Conservation (phyloP, 352 stramenopile species). For the Peronospora destructor region DNA sequence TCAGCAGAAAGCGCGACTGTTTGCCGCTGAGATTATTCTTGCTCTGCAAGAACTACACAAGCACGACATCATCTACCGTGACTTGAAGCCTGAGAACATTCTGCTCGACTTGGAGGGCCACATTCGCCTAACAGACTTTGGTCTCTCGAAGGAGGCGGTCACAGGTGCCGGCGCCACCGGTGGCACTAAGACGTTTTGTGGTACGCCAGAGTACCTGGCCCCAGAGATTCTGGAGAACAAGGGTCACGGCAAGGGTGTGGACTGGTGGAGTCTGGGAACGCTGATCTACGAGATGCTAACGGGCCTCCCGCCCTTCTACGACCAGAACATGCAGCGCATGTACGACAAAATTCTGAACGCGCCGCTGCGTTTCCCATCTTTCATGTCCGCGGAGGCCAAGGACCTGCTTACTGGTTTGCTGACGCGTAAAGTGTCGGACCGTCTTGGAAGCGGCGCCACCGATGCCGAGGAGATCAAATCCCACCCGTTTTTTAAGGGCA, state of each 20-base stretch:
- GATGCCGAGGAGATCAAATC: constrained; percentile 90
- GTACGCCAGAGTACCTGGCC: constrained; percentile 92
- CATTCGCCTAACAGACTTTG: constrained; percentile 92
- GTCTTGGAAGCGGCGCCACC: constrained; percentile 77
- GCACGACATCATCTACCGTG: constrained; percentile 94
- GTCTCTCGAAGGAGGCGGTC: constrained; percentile 90
- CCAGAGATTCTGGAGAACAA: constrained; percentile 94
- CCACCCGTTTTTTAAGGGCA: constrained; percentile 89
- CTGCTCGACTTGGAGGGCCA: constrained; percentile 91
- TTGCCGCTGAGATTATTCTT: constrained; percentile 91
- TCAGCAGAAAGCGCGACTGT: constrained; percentile 88
- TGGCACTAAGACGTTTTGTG: constrained; percentile 89
- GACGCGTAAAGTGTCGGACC: constrained; percentile 81
- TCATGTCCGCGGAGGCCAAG: constrained; percentile 87
- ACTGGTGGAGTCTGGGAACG: constrained; percentile 90
- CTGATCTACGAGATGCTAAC: constrained; percentile 93
- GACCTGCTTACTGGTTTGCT: constrained; percentile 80
- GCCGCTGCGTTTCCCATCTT: constrained; percentile 81
- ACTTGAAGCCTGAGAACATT: constrained; percentile 96
- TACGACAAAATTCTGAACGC: constrained; percentile 93
- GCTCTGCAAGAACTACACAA: constrained; percentile 89
- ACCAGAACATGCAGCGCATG: constrained; percentile 92
- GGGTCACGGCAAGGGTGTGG: constrained; percentile 84
- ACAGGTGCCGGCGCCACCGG: constrained; percentile 69
- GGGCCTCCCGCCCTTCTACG: constrained; percentile 89